These are phyloP conservation scores for Plasmodium relictum DNA, from an alignment of 169 alveolate species.

Conservation along the genomic window DNA sequence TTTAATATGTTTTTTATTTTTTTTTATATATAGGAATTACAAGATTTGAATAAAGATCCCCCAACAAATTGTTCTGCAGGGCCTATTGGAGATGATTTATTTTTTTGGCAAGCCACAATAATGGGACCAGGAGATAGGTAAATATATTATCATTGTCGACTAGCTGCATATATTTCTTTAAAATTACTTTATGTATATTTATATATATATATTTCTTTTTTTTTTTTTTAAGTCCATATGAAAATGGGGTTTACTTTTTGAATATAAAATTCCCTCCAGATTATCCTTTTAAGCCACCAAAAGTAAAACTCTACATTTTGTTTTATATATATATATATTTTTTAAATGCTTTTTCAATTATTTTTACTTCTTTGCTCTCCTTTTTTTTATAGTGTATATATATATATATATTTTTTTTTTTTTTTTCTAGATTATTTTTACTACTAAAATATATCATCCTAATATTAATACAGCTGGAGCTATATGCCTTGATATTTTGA, in stretches of 20 bases:
- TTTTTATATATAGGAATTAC: conserved; percentile 91
- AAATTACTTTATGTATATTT: not conserved
- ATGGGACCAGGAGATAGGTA: conserved; percentile 98
- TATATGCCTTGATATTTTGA: conserved; percentile 98
- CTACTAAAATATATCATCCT: conserved; percentile 99
- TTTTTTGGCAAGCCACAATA: conserved; percentile 99
- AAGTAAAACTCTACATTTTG: conserved; percentile 82
- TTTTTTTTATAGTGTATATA: not conserved
- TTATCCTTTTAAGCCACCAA: conserved; percentile 99
- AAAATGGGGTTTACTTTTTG: conserved; percentile 98
- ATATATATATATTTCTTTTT: not conserved
- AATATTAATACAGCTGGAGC: conserved; percentile 97
- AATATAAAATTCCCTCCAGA: conserved; percentile 99
- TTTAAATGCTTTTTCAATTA: not conserved
- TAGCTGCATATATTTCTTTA: too few relatives aligned
- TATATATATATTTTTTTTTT: conserved; percentile 4
- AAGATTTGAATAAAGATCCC: conserved; percentile 98
- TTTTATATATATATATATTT: conserved; percentile 13
- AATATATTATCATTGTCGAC: not conserved
- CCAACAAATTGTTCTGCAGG: conserved; percentile 99
- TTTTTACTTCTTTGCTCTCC: not conserved
- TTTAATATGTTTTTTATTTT: not conserved
- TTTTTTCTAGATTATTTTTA: conserved; percentile 89
- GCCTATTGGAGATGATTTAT: conserved; percentile 97
- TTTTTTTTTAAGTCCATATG: conserved; percentile 91